Percentiles rank a stretch among this genome's conserved stretches.
phyloP scores from a whole-genome alignment of 2,329 filamentous ascomycete genomes.

The Apiospora malaysiana region DNA sequence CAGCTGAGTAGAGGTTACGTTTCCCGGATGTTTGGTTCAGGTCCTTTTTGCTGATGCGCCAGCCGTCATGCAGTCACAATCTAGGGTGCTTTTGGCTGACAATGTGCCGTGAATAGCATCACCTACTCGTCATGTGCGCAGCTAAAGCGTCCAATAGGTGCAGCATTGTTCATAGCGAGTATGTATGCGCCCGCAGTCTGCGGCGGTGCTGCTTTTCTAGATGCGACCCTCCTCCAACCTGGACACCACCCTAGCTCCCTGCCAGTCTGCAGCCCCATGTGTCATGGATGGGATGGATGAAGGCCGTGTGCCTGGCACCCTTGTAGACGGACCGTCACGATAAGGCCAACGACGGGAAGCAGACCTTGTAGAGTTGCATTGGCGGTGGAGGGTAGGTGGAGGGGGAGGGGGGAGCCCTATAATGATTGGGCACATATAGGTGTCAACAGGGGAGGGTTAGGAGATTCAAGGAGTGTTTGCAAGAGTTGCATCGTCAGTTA shows the following conservation, averaged over 20 bases:
- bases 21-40: conserved; percentile 8
- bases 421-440: background rate
- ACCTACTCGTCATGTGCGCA: conserved; percentile 3
- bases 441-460: conserved; percentile 5
- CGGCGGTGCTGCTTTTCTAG: conserved; percentile 3
- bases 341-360: conserved; percentile 11
- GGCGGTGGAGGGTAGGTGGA: background rate
- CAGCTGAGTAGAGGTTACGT: background rate
- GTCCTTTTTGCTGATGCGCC: background rate
- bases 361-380: conserved; percentile 8
- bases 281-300: background rate
- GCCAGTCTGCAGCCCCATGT: conserved; percentile 1
- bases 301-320: conserved; percentile 1
- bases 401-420: background rate
- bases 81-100: background rate
- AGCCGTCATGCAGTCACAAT: conserved; percentile 5
- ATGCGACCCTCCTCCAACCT: background rate
- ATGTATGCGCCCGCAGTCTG: background rate
- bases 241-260: background rate
- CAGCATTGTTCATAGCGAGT: background rate
- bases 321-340: conserved; percentile 13
- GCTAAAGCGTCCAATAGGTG: background rate
- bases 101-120: conserved; percentile 4
- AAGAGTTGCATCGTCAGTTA: conserved; percentile 1
- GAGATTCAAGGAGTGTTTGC: conserved; percentile 12